Evolutionary conservation across 257 asterid genomes (phyloP).

Genomic region (Phtheirospermum japonicum): DNA sequence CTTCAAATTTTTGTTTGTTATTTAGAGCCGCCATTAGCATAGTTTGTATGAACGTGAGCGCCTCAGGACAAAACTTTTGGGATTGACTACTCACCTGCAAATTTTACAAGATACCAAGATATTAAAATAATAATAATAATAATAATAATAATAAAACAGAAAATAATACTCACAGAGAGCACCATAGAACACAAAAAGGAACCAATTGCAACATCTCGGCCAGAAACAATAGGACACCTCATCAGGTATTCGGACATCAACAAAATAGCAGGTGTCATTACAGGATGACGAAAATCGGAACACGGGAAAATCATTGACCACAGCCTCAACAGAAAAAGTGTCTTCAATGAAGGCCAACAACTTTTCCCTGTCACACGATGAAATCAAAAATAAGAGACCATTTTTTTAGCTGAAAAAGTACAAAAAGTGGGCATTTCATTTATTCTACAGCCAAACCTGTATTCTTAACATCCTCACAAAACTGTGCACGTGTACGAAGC

Average conservation of each 20-base stretch:
- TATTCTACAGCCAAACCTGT: conserved; percentile 53
- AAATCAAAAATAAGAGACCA: no score
- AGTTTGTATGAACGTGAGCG: conserved; percentile 64
- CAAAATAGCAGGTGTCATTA: conserved; percentile 79
- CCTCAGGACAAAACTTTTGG: conserved; percentile 78
- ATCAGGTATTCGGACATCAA: conserved; percentile 85
- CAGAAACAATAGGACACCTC: conserved; percentile 71
- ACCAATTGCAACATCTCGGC: conserved; percentile 72
- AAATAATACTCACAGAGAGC: conserved; percentile 64
- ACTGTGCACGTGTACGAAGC: conserved; percentile 59
- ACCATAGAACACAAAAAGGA: conserved; percentile 91
- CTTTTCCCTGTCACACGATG: conserved; percentile 55
- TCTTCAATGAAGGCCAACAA: conserved; percentile 91
- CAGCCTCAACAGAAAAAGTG: conserved; percentile 70
- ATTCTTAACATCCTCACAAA: conserved; percentile 58
- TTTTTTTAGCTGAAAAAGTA: no score
- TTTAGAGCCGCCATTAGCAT: conserved; percentile 67
- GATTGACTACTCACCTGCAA: conserved; percentile 69
- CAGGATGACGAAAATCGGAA: conserved; percentile 93
- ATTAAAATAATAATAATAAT: neutral
- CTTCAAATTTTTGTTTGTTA: conserved; percentile 37
- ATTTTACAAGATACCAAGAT: neutral
- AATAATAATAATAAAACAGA: neutral
- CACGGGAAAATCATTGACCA: conserved; percentile 97
- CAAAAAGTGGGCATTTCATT: no score